Conservation (phyloP, 768 basidiomycete species). For the Mycena galericulata region DNA sequence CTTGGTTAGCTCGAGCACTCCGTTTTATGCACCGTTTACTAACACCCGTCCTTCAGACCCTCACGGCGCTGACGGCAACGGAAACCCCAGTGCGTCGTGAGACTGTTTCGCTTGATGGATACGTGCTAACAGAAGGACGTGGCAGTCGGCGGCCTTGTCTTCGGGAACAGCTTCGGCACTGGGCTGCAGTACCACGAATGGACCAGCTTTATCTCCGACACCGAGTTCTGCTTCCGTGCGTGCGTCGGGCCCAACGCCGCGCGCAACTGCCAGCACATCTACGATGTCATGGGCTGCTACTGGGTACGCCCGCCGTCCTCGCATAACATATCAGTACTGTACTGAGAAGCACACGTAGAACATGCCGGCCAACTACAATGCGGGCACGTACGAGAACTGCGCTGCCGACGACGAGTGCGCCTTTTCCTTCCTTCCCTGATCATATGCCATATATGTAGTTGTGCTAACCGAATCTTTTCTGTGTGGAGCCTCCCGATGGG, state of each 20-base stretch:
- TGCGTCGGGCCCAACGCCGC: slow-evolving; percentile 74
- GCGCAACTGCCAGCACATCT: slow-evolving; percentile 80
- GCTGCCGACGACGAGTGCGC: slow-evolving; percentile 65
- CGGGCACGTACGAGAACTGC: slow-evolving; percentile 76
- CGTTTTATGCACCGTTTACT: slow-evolving; percentile 65
- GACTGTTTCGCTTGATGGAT: background rate
- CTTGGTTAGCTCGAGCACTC: slow-evolving; percentile 62
- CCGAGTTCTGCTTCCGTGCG: slow-evolving; percentile 77
- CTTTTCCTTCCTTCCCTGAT: no score
- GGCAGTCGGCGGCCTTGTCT: slow-evolving; percentile 81
- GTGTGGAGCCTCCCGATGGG: slow-evolving; percentile 69
- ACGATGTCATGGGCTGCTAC: slow-evolving; percentile 73
- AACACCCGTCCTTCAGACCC: slow-evolving; percentile 19
- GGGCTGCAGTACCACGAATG: slow-evolving; percentile 78
- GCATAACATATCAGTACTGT: no score
- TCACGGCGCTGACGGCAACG: slow-evolving; percentile 47
- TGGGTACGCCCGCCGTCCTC: slow-evolving; percentile 54
- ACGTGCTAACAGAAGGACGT: slow-evolving; percentile 30
- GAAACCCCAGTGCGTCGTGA: slow-evolving; percentile 55
- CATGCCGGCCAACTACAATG: slow-evolving; percentile 75
- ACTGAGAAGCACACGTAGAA: slow-evolving; percentile 65
- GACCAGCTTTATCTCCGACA: slow-evolving; percentile 84
- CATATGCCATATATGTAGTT: no score
- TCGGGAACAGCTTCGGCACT: slow-evolving; percentile 69
- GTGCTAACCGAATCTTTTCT: background rate